These are phyloP conservation scores for Melanogaster broomeanus DNA, from an alignment of 768 basidiomycete genomes.

Conservation along the genomic window DNA sequence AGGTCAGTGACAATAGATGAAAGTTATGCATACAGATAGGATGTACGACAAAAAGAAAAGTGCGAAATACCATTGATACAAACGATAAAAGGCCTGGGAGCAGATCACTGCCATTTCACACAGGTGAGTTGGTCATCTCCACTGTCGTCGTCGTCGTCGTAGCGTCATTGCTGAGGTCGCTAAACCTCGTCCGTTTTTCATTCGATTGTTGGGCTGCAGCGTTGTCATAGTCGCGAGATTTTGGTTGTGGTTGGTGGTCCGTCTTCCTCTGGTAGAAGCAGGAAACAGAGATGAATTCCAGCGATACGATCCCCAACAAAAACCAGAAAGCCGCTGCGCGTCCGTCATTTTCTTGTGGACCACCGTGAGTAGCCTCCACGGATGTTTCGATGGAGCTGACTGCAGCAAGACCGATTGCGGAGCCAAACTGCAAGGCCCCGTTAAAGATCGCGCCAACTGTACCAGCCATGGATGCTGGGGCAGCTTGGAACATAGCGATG, in stretches of 20 bases:
- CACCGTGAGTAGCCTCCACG: constrained; percentile 37
- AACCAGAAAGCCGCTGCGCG: constrained; percentile 49
- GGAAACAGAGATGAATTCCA: constrained; percentile 34
- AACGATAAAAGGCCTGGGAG: too few relatives aligned
- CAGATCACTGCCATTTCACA: constrained; percentile 12
- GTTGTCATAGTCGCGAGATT: background rate
- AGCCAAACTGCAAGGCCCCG: constrained; percentile 52
- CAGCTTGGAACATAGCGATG: constrained; percentile 51
- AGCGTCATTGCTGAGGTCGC: background rate
- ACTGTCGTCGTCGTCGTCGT: constrained; percentile 5
- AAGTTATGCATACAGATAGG: too few relatives aligned
- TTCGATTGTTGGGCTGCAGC: background rate
- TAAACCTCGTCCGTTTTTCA: background rate
- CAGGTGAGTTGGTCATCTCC: constrained; percentile 39
- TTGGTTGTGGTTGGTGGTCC: constrained; percentile 5
- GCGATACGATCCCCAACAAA: constrained; percentile 35
- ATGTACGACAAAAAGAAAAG: too few relatives aligned
- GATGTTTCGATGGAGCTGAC: constrained; percentile 50
- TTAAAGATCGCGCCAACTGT: constrained; percentile 59
- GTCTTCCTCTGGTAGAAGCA: constrained; percentile 37
- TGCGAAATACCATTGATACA: too few relatives aligned
- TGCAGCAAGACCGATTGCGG: constrained; percentile 50
- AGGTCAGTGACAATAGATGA: too few relatives aligned
- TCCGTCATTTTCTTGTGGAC: constrained; percentile 36
- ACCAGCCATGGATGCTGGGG: constrained; percentile 50